Base-by-base conservation (phyloP, 208 protist species). In the Herpetomonas tarakana region DNA sequence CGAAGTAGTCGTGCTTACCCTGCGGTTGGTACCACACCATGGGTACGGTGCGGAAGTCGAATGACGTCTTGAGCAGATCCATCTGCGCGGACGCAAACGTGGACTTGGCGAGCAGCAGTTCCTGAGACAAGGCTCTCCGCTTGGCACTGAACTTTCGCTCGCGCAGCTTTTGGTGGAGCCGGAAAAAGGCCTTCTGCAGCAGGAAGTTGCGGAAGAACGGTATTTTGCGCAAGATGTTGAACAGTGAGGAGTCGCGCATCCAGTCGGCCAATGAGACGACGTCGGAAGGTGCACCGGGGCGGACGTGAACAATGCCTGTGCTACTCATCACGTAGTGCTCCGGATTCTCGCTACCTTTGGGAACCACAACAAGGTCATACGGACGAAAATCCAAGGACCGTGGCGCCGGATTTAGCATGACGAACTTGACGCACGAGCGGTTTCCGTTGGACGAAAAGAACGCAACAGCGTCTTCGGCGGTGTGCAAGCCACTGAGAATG, bases 271-370 rank as follows among this genome's bases (percentile, higher is more conserved):
- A 77, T 14, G 84, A 90, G 27, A 97, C 82, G n/a, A 97, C 91
- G 52, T 98, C 90, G 3, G 93, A 95, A 7, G 93, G 91, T 45
- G 83, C 54, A 6, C 87, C 83, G 21, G 93, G 94, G 14, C 73
- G 55, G 22, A 98, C 78, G 66, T 98, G 94, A 11, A 98, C 96
- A 21, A 97, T 88, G 26, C 96, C 94, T 1, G 86, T 95, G 6
- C 89, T 83, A 39, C 90, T 97, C 74, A 98, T 92, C 52, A 96
- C 91, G 61, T 97, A 98, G 61, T 98, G 91, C 62, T 98, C 92
- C 0, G 73, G 66, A 19, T 96, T 75, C 55, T 92, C 74, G 11
- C 75, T 51, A 19, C 72, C 89, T 62, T 83, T 68, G 4, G 78
- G 58, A 28, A 92, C 87, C 12, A 98, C 93, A 49, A 76, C 63